Percentiles rank a stretch among this genome's conserved stretches.
Conservation (phyloP, 345 rosid genomes). For the Atalantia buxifolia region DNA sequence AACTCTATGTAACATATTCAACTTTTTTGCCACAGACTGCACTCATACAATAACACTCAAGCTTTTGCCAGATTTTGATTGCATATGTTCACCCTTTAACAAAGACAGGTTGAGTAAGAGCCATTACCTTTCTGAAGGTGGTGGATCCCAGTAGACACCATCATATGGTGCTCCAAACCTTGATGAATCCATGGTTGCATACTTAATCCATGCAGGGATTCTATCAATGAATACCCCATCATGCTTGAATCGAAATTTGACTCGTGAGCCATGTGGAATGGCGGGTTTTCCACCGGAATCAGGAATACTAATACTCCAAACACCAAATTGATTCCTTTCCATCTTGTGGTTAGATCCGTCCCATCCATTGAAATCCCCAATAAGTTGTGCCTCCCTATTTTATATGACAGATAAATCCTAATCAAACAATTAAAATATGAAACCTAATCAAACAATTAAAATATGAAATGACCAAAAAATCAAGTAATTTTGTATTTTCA, state of each 20-base stretch:
- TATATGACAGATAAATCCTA: constrained; percentile 8
- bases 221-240: constrained; percentile 60
- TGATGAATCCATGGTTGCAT: constrained; percentile 61
- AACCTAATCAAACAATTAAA: constrained; percentile 11
- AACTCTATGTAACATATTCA: not conserved
- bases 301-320: constrained; percentile 64
- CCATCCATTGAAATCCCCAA: constrained; percentile 87
- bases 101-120: not conserved
- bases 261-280: constrained; percentile 72
- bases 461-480: not conserved
- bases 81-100: not conserved
- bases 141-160: constrained; percentile 78
- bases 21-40: not conserved
- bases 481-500: not conserved
- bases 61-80: not conserved
- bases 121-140: constrained; percentile 59
- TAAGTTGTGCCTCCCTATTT: constrained; percentile 67
- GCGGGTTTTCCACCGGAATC: constrained; percentile 54
- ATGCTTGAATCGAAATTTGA: constrained; percentile 67
- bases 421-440: constrained; percentile 10
- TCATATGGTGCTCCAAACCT: constrained; percentile 73
- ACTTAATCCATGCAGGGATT: constrained; percentile 78
- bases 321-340: constrained; percentile 74
- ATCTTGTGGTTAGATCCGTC: constrained; percentile 67
- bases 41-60: not conserved